Evolutionary conservation across 345 rosid species (phyloP).

Genomic region (Populus alba): DNA sequence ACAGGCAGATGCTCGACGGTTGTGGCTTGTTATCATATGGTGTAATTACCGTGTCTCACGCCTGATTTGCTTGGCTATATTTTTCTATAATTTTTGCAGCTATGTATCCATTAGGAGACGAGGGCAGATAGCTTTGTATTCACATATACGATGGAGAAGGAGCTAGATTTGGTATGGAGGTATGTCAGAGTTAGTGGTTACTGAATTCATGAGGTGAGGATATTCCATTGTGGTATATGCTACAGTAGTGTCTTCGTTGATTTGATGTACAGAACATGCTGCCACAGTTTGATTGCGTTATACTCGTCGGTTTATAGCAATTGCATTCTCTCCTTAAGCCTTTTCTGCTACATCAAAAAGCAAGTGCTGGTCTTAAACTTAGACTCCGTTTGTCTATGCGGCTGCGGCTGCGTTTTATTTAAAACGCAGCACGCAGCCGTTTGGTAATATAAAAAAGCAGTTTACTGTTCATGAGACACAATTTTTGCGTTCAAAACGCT

Average conservation of each 20-base stretch:
- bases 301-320: not conserved
- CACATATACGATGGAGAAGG: not conserved
- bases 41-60: not conserved
- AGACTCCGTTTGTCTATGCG: too few relatives aligned
- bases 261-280: not conserved
- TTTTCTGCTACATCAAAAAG: not conserved
- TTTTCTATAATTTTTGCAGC: too few relatives aligned
- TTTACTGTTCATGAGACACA: too few relatives aligned
- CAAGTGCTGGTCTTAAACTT: too few relatives aligned
- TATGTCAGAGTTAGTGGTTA: not conserved
- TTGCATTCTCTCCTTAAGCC: not conserved
- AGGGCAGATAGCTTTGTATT: not conserved
- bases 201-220: not conserved
- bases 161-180: not conserved
- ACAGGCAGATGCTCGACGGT: not conserved
- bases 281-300: too few relatives aligned
- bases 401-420: too few relatives aligned
- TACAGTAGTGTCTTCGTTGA: not conserved
- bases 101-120: not conserved
- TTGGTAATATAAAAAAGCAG: too few relatives aligned
- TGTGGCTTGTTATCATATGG: not conserved
- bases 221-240: too few relatives aligned
- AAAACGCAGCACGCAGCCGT: too few relatives aligned
- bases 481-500: too few relatives aligned
- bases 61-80: not conserved